Base-by-base conservation (phyloP, 139 green algal genomes). In the Trebouxia sp. region DNA sequence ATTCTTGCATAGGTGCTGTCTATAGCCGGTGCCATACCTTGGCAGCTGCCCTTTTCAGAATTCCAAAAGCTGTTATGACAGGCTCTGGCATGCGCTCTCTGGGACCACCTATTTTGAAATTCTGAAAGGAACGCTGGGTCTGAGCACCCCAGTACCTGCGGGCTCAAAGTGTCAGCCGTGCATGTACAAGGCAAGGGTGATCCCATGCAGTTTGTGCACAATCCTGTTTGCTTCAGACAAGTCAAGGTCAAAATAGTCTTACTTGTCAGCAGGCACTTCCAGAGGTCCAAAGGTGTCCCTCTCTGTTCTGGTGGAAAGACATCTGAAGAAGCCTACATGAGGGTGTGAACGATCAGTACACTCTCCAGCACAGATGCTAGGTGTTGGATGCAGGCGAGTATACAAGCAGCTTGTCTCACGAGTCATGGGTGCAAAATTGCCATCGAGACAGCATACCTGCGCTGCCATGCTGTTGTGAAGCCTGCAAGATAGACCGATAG, bases 61-160 rank as follows among this genome's bases (percentile, higher is more conserved):
- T 83, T 30, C 94, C 96, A 85, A 99, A 96, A 4, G 96, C 95
- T 11, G 86, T 84, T 26, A 99, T 86, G 3, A 99, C 87, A 0
- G 92, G 92, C 78, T 96, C 91, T 20, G 96, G 96, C 93, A 99
- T 99, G 39, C 91, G 86, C 82, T 99, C 96, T 0, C 84, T 55
- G 0, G 89, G 53, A 0, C 94, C 93, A n/a, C 96, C 96, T 79
- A 99, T 99, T 75, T 98, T 94, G 85, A 99, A 99, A 88, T 99
- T 99, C 72, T 95, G 82, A 20, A 96, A 82, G 0, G 93, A 97
- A 9, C 96, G 89, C 87, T 99, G 95, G 38, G 96, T 99, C 82
- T 99, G 96, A 3, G 96, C 96, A n/a, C 96, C 96, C 96, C 96
- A 99, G 81, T 97, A 97, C 82, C 94, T 93, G 83, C 41, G 28